A percentile compares a stretch with the other conserved stretches of the same genome.
Evolutionary conservation across 345 rosid species (phyloP).

Genomic region (Psidium friedrichsthalianum): DNA sequence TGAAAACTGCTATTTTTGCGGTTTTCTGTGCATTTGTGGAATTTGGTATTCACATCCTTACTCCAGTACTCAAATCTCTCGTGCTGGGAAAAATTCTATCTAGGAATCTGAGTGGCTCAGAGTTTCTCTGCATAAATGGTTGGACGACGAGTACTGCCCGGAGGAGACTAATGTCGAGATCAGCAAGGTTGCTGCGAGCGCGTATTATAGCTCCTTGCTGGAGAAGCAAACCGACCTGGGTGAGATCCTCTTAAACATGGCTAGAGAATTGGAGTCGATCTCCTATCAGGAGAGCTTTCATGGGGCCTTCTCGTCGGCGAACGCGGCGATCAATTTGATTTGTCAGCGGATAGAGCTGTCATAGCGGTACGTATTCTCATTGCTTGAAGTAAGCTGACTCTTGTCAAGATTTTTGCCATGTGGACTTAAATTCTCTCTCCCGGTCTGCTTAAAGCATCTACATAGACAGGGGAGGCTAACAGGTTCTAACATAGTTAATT

Average conservation of each 20-base stretch:
- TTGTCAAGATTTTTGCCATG: background rate
- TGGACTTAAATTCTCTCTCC: background rate
- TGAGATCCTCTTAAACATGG: conserved; percentile 70
- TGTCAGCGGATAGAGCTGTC: conserved; percentile 37
- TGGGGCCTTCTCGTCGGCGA: conserved; percentile 83
- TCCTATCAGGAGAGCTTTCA: conserved; percentile 87
- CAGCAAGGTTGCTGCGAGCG: conserved; percentile 59
- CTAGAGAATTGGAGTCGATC: conserved; percentile 48
- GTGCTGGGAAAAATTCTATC: background rate
- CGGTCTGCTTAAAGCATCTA: background rate
- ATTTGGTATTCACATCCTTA: background rate
- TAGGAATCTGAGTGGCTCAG: conserved; percentile 93
- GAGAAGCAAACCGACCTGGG: conserved; percentile 58
- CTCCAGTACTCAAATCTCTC: background rate
- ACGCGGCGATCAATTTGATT: conserved; percentile 67
- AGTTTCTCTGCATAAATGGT: conserved; percentile 73
- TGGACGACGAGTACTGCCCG: conserved; percentile 93
- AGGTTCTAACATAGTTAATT: background rate
- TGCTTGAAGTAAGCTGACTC: background rate
- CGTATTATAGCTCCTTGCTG: conserved; percentile 41
- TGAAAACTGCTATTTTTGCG: background rate
- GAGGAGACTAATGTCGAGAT: conserved; percentile 82
- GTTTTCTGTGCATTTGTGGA: background rate
- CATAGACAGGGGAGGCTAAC: background rate
- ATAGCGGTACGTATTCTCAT: background rate